These are phyloP conservation scores for Zea luxurians DNA, from an alignment of 176 grass and related monocot species.

Conservation along the genomic window DNA sequence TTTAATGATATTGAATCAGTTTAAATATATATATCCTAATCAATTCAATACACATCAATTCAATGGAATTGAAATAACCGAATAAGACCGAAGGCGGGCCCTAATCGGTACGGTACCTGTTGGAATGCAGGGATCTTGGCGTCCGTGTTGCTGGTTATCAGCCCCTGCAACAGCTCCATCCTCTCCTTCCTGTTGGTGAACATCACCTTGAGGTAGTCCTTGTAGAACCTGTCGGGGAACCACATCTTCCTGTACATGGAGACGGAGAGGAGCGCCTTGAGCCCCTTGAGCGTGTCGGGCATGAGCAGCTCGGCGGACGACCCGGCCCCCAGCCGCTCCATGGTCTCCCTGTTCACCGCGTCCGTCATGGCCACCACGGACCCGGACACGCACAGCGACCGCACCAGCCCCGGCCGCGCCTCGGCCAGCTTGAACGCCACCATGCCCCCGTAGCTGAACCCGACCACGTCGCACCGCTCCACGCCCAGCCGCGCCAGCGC, in stretches of 20 bases:
- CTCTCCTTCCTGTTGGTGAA: slow-evolving; percentile 73
- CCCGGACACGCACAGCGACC: slow-evolving; percentile 74
- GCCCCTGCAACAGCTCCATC: slow-evolving; percentile 71
- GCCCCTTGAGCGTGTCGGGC: slow-evolving; percentile 70
- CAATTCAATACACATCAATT: too few relatives aligned
- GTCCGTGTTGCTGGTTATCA: slow-evolving; percentile 73
- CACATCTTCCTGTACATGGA: slow-evolving; percentile 82
- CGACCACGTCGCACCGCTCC: slow-evolving; percentile 67
- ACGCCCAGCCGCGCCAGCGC: slow-evolving; percentile 68
- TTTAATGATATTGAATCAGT: too few relatives aligned
- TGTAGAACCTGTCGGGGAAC: slow-evolving; percentile 79
- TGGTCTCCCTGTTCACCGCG: slow-evolving; percentile 58
- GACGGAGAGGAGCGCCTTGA: slow-evolving; percentile 73
- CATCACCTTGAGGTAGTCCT: slow-evolving; percentile 95
- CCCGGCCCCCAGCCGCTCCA: slow-evolving; percentile 51
- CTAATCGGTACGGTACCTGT: slow-evolving; percentile 75
- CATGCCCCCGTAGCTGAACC: slow-evolving; percentile 99
- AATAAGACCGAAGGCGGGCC: too few relatives aligned
- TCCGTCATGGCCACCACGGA: slow-evolving; percentile 88
- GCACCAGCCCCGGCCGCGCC: slow-evolving; percentile 60
- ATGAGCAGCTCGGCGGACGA: slow-evolving; percentile 80
- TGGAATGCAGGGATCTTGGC: slow-evolving; percentile 63
- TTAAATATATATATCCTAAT: too few relatives aligned
- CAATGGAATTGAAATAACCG: too few relatives aligned
- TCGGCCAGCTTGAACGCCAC: slow-evolving; percentile 94